Base-by-base conservation (phyloP, 768 basidiomycete genomes). In the Naganishia antarctica region DNA sequence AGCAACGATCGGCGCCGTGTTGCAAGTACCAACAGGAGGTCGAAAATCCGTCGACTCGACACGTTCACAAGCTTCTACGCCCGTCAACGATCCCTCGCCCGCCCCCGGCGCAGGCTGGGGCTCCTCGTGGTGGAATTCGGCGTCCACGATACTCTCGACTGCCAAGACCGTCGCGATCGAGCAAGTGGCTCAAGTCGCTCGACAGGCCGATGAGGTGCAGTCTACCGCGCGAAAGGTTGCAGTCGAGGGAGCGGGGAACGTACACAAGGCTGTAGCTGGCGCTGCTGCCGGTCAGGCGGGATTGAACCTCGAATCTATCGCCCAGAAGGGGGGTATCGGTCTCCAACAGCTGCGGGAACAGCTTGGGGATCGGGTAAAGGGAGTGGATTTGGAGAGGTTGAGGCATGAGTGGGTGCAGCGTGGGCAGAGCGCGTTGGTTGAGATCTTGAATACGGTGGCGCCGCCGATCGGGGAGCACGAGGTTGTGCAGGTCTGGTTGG, bases 391-490 rank as follows among this genome's bases (percentile, higher is more conserved):
- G 50, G 93, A 96, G 65, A 92, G 91, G 78, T 80, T 98, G 21
- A 82, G 93, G 93, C 21, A 40, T n/a, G 61, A 47, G 23, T 26
- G 28, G 43, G 3, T 62, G 37, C 26, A 23, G 34, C 21, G 49
- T 7, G 46, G 43, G 1, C 71, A 96, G 92, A 90, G 90, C 11
- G 91, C 93, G 2, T 80, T 98, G 28, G 90, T 85, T 2, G 92
- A 94, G 63, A 86, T 99, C 62, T 81, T 99, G 57, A 94, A 97
- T 74, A 94, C 88, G 29, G 94, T 99, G 65, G 96, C 96, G 0
- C 96, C 96, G 44, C 96, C 96, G 13, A 98, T 98, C 71, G 90
- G 93, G 26, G 93, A 94, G 76, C 94, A 98, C 74, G 96, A 99
- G 78, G 91, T 97, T 16, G 92, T 99, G 68, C 86, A 96, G 75